Base-by-base conservation (phyloP, 305 asterid species). In the Solanum hybrid region DNA sequence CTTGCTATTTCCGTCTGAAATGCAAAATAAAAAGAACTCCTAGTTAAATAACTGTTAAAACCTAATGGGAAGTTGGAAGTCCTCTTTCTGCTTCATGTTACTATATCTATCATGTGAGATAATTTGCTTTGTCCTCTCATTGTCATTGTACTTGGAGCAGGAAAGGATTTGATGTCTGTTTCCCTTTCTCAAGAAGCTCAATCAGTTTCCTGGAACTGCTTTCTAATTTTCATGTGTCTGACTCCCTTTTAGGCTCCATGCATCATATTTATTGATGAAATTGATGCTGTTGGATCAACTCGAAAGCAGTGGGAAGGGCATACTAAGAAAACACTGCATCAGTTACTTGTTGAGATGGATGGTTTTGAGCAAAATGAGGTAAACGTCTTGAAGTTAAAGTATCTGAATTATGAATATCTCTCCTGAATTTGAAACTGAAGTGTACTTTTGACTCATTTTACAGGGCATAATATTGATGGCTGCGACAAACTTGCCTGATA, bases 341-440 rank as follows among this genome's bases (percentile, higher is more conserved):
- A 98, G 57, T 92, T 98, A 87, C 99, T 98, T 9, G 99, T 98
- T 28, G 99, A 98, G 95, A 97, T 98, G 99, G 99, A 98, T 94
- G 99, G 99, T 83, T 98, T 97, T 94, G 99, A 98, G 92, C 99
- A 98, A 92, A 98, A 98, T 91, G 99, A 97, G 98, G 99, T 97
- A 93, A 83, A 82, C 34, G 34, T 61, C 80, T 90, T 89, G 40
- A 51, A 76, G 64, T 89, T 71, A 89, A 67, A 57, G 46, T 11
- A 57, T 85, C 88, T 11, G 14, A 36, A 85, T 57, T 40, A 22
- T 86, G 86, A 33, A 34, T 85, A 24, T 64, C 86, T 83, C 84
- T 31, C 74, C 35, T 61, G 90, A 89, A 57, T 80, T 69, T 79
- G 80, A 35, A 24, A 89, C 69, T 89, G 31, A 80, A 89, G 80